Percentiles rank a stretch among this genome's conserved stretches.
phyloP scores from a whole-genome alignment of 257 asterid genomes.

The Solanum pennellii region DNA sequence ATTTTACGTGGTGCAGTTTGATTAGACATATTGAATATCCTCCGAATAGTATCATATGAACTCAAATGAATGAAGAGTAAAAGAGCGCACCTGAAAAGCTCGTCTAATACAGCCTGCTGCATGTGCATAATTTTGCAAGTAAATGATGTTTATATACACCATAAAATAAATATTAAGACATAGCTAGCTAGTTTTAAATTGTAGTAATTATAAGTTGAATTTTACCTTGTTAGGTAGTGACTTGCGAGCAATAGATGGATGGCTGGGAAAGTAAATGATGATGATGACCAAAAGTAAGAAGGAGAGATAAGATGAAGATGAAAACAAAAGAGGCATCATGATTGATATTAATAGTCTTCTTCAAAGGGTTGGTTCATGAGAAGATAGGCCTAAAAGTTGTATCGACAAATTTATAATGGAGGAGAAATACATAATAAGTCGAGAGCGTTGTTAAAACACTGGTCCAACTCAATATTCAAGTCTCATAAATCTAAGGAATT shows the following conservation, averaged over 20 bases:
- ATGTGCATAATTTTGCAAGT: not conserved
- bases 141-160: not conserved
- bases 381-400: not conserved
- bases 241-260: not conserved
- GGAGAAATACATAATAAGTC: not conserved
- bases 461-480: not conserved
- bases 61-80: not conserved
- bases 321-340: not conserved
- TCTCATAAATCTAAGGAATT: too few species aligned
- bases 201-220: not conserved
- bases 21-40: too few species aligned
- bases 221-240: not conserved
- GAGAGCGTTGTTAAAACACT: not conserved
- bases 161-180: not conserved
- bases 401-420: not conserved
- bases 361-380: not conserved
- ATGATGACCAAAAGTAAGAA: not conserved
- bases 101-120: not conserved
- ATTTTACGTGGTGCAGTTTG: not conserved
- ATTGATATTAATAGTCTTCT: not conserved
- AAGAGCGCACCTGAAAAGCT: not conserved
- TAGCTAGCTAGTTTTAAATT: not conserved
- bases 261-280: not conserved
- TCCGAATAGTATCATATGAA: not conserved
- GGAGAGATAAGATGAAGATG: not conserved